phyloP scores from a whole-genome alignment of 768 basidiomycete genomes.

The Tremella yokohamensis region DNA sequence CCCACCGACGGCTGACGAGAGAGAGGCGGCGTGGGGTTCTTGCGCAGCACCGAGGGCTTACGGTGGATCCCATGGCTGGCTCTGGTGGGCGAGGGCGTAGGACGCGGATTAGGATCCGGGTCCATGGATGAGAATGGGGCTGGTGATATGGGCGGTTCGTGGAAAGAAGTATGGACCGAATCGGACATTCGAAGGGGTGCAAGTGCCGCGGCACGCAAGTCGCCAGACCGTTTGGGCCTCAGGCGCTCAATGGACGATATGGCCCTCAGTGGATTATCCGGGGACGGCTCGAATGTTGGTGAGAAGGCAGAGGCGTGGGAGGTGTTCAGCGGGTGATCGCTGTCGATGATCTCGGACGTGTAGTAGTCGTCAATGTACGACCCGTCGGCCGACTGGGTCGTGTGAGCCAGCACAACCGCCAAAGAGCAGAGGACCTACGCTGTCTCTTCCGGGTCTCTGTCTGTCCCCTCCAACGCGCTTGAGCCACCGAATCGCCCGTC shows the following conservation, averaged over 20 bases:
- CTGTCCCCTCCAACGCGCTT: slow-evolving; percentile 16
- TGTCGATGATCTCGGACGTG: neutral
- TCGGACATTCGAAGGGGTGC: neutral
- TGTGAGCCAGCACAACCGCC: neutral
- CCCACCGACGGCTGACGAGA: neutral
- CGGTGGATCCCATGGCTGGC: neutral
- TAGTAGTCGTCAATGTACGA: slow-evolving; percentile 6
- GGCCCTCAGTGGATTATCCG: slow-evolving; percentile 2
- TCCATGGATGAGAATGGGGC: neutral
- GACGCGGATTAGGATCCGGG: neutral
- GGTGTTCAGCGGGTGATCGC: slow-evolving; percentile 9
- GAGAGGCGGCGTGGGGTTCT: neutral
- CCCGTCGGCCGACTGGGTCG: neutral
- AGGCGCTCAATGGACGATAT: neutral
- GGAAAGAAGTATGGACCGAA: neutral
- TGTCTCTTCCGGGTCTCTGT: neutral
- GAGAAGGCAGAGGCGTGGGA: slow-evolving; percentile 12
- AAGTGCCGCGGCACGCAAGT: neutral
- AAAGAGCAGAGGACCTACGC: neutral
- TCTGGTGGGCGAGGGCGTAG: neutral
- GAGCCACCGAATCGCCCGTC: slow-evolving; percentile 40
- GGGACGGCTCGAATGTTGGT: slow-evolving; percentile 3
- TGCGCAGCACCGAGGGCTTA: neutral
- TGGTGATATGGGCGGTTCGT: neutral
- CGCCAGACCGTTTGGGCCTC: slow-evolving; percentile 5